These are phyloP conservation scores for Draba incana DNA, from an alignment of 345 rosid genomes.

Conservation along the genomic window DNA sequence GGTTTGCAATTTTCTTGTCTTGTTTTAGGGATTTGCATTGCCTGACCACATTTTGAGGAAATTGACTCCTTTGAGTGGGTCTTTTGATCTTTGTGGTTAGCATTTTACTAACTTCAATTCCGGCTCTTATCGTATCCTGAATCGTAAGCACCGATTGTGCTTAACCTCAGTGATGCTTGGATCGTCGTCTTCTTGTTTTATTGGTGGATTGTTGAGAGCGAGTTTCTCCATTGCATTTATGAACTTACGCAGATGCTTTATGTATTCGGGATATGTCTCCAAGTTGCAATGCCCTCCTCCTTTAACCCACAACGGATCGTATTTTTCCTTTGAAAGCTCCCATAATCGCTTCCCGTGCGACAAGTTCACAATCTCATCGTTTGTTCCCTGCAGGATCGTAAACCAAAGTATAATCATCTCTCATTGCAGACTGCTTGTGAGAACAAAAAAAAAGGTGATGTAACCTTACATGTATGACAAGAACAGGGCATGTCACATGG, in stretches of 20 bases:
- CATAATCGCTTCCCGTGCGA: constrained; percentile 85
- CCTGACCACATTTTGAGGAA: not conserved
- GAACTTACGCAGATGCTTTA: constrained; percentile 72
- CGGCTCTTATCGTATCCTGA: constrained; percentile 28
- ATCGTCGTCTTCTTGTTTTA: constrained; percentile 19
- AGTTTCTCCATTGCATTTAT: constrained; percentile 67
- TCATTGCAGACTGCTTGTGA: not conserved
- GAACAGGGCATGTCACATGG: constrained; percentile 72
- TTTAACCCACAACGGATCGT: constrained; percentile 82
- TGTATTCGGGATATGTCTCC: constrained; percentile 85
- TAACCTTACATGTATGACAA: constrained; percentile 76
- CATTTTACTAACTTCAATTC: not conserved
- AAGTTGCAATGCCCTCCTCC: constrained; percentile 97
- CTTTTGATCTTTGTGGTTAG: not conserved
- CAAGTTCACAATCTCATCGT: constrained; percentile 83
- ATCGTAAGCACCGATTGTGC: constrained; percentile 24
- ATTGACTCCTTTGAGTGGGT: not conserved
- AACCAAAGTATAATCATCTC: not conserved
- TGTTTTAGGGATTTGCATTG: not conserved
- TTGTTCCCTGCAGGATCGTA: constrained; percentile 36
- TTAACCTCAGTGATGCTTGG: constrained; percentile 35
- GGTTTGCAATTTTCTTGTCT: not conserved
- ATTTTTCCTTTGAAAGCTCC: constrained; percentile 74
- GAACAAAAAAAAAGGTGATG: not conserved
- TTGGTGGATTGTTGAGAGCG: constrained; percentile 49